Base-by-base conservation (phyloP, 2,329 filamentous ascomycete genomes). In the Penicillium sp. region DNA sequence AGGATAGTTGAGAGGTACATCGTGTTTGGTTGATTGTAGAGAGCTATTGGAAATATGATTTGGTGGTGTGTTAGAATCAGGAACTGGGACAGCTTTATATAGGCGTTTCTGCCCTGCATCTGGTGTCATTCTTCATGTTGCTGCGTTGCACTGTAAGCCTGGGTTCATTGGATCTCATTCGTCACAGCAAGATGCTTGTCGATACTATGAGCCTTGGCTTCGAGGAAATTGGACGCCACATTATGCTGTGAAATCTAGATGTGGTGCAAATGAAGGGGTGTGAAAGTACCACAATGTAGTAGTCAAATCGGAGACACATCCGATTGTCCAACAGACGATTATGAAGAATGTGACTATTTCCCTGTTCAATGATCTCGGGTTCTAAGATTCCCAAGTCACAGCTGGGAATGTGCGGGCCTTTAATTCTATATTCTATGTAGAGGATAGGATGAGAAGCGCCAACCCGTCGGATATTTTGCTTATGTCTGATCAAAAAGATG, bases 1-100 rank as follows among this genome's bases (percentile, higher is more conserved):
- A 65, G 11, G 22, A 58, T 22, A n/a, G 19, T 47, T 35, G 45
- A 37, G 41, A 62, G 12, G 38, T 46, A 52, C 57, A 62, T 62
- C 17, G 26, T 60, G 47, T 8, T 11, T 28, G 19, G 1, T 26
- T 17, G 44, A 38, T 42, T 41, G 14, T 16, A 12, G 4, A 12
- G 4, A 14, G 10, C 12, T 31, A 42, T 30, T 19, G n/a, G 22
- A 10, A 5, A 7, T 30, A 10, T n/a, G 7, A 14, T 28, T 35
- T 25, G 2, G 10, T 22, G 19, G 19, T 53, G 25, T 8, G 17
- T 12, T 33, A 9, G n/a, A 17, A 17, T 14, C 12, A 6, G 19
- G 43, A 8, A 53, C 28, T 14, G 4, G 5, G 6, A 14, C 1
- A 4, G 40, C 28, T 33, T 41, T 41, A 40, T 49, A 47, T 53